phyloP scores from a whole-genome alignment of 108 stramenopile species.

The Nannochloropsis oceanica region DNA sequence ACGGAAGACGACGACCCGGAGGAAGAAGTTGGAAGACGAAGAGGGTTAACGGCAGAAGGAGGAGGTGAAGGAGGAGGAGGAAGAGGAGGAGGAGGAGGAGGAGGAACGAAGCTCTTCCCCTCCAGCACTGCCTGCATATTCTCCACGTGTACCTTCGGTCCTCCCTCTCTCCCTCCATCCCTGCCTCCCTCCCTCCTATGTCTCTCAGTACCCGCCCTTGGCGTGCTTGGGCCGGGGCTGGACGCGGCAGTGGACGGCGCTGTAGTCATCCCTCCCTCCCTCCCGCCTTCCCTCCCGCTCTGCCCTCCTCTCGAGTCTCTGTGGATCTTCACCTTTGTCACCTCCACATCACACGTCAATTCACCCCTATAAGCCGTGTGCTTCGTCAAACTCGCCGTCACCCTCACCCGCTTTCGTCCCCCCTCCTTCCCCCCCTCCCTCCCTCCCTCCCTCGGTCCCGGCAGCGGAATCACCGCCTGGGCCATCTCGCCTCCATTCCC shows the following conservation, averaged over 20 bases:
- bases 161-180: background rate
- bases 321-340: background rate
- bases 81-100: background rate
- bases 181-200: background rate
- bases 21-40: no score
- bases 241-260: background rate
- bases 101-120: background rate
- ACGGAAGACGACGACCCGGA: no score
- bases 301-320: background rate
- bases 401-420: background rate
- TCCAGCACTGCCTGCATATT: background rate
- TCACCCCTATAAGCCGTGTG: background rate
- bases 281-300: background rate
- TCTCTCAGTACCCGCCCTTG: background rate
- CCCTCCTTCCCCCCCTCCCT: background rate
- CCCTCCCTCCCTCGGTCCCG: background rate
- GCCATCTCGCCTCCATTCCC: background rate
- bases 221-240: background rate
- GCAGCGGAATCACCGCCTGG: background rate
- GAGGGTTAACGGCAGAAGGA: no score
- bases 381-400: background rate
- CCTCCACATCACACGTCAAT: background rate
- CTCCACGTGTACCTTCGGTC: background rate
- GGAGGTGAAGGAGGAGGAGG: background rate
- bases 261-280: background rate